Base-by-base conservation (phyloP, 1,139 yeast species). In the Wickerhamiella infanticola region DNA sequence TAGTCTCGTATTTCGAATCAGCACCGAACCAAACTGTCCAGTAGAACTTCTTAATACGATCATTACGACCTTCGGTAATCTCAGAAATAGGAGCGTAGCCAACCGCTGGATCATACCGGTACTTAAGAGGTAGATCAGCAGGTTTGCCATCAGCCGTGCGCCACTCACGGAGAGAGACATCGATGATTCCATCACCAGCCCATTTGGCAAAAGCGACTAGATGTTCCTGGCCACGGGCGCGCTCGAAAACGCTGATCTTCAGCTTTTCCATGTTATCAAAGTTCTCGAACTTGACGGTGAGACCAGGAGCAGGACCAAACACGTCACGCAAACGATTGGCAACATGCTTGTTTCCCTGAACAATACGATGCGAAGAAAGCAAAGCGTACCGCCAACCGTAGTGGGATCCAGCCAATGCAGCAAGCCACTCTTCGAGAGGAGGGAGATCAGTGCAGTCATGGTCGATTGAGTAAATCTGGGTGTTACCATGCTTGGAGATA, bases 1-100 rank as follows among this genome's bases (percentile, higher is more conserved):
- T 58, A 78, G 73, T 57, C 79, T 76, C 55, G 69, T 70, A 47
- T 45, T 77, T 74, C 43, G 67, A 64, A 41, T 66, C 60, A 50
- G 76, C 69, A 53, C 95, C 95, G 61, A 85, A 86, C 99, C 99
- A 90, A 58, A 86, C 72, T 63, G 80, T 79, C 98, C 98, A 93
- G 78, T 90, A 90, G 72, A 90, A 85, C 65, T 80, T 79, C 72
- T 90, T 90, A 65, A 93, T 88, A 66, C 97, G 78, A 48, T 76
- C 77, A 65, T 90, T 93, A 71, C 98, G 81, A 58, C 79, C 93
- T 54, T 77, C 82, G 81, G 85, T 82, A 40, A 81, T 74, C 68
- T 90, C 98, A 56, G 79, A 72, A 55, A 90, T 83, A 61, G 98
- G 97, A 50, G 96, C 95, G 63, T 81, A 88, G 24, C 98, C 98